Evolutionary conservation across 2,329 filamentous ascomycete species (phyloP).

Genomic region (Neocucurbitaria cava): DNA sequence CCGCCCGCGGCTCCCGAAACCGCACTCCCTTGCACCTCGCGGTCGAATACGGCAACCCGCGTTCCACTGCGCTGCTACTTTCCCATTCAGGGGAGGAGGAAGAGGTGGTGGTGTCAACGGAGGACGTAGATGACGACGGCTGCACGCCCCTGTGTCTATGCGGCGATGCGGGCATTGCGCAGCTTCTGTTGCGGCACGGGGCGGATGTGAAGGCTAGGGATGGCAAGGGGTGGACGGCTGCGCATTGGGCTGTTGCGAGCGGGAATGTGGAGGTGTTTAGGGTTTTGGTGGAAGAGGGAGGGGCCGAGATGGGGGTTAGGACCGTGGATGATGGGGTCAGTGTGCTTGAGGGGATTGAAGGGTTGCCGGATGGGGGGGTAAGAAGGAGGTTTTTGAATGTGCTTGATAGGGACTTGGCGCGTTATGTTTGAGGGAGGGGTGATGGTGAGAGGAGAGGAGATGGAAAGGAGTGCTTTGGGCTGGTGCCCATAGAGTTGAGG

Average conservation of each 20-base stretch:
- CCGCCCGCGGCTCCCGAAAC: not conserved
- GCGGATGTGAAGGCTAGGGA: not conserved
- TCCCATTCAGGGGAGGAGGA: no score
- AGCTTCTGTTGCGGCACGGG: not conserved
- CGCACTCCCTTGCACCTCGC: conserved; percentile 9
- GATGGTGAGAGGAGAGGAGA: not conserved
- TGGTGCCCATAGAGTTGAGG: no score
- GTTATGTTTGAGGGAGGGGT: not conserved
- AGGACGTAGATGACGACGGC: not conserved
- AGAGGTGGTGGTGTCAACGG: not conserved
- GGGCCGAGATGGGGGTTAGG: not conserved
- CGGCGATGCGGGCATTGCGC: not conserved
- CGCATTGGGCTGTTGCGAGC: conserved; percentile 2
- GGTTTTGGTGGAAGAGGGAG: not conserved
- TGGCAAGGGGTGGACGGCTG: not conserved
- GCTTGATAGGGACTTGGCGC: not conserved
- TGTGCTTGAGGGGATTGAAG: not conserved
- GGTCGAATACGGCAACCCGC: not conserved
- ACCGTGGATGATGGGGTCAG: not conserved
- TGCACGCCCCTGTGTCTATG: not conserved
- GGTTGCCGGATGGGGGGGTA: not conserved
- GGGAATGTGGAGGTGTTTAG: not conserved
- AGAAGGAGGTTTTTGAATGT: not conserved
- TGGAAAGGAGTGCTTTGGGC: not conserved
- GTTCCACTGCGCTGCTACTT: not conserved